phyloP scores from a whole-genome alignment of 306 rosid species.

The Prinsepia uniflora region DNA sequence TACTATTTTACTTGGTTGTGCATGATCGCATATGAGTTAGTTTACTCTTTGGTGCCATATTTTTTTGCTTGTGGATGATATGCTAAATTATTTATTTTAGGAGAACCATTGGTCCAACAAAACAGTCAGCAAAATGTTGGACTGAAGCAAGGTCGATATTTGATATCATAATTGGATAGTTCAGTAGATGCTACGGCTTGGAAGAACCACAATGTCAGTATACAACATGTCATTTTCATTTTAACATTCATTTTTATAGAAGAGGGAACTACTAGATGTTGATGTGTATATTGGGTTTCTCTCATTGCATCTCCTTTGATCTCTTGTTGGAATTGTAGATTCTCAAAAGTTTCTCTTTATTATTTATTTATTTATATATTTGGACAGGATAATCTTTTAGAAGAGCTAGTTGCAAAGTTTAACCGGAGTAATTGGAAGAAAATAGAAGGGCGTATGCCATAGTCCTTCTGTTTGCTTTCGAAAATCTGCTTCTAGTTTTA shows the following conservation, averaged over 20 bases:
- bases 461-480: neutral
- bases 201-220: neutral
- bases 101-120: conserved; percentile 27
- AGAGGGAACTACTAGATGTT: neutral
- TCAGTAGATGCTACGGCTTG: neutral
- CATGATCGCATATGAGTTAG: neutral
- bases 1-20: neutral
- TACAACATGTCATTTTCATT: neutral
- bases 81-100: conserved; percentile 22
- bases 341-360: conserved; percentile 1
- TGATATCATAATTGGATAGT: conserved; percentile 11
- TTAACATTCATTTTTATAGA: too few species aligned
- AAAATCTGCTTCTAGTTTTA: neutral
- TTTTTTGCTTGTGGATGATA: neutral
- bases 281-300: neutral
- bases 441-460: conserved; percentile 33
- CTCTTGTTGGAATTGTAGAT: neutral
- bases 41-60: neutral
- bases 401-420: conserved; percentile 40
- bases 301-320: neutral
- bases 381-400: conserved; percentile 50
- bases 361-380: conserved; percentile 8
- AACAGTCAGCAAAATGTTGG: conserved; percentile 42
- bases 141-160: conserved; percentile 43
- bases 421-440: conserved; percentile 45